A percentile compares a stretch with the other conserved stretches of the same genome.
Evolutionary conservation across 176 grass and related monocot species (phyloP).

Genomic region (Carex littledalei): DNA sequence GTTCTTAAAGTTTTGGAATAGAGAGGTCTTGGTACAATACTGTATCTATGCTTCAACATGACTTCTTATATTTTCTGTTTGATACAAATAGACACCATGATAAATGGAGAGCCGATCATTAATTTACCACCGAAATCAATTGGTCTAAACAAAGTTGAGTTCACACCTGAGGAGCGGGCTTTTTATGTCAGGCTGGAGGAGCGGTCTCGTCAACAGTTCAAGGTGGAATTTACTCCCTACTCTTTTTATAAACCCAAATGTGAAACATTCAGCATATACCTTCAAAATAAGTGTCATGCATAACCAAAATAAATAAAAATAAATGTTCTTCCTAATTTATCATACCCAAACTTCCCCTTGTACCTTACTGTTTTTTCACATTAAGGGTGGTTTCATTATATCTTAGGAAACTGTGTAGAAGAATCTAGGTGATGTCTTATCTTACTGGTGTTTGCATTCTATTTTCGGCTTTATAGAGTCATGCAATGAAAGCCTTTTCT

Average conservation of each 20-base stretch:
- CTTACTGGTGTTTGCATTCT: neutral
- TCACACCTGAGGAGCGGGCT: conserved; percentile 70
- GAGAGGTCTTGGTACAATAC: neutral
- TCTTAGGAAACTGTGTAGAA: neutral
- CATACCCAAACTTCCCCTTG: neutral
- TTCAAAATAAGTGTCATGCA: conserved; percentile 3
- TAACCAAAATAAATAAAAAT: neutral
- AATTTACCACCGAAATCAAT: conserved; percentile 83
- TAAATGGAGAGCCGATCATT: conserved; percentile 92
- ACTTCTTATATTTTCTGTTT: neutral
- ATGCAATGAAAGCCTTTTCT: conserved; percentile 3
- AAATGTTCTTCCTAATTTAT: neutral
- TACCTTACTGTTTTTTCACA: neutral
- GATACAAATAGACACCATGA: conserved; percentile 54
- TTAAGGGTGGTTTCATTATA: neutral
- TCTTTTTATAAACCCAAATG: neutral
- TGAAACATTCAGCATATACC: neutral
- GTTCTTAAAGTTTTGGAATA: neutral
- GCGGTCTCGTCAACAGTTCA: conserved; percentile 88
- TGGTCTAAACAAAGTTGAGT: conserved; percentile 74
- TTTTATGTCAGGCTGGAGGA: conserved; percentile 91
- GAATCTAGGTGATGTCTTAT: neutral
- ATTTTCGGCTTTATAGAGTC: neutral
- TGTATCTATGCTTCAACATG: neutral
- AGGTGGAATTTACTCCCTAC: conserved; percentile 40